A percentile compares a stretch with the other conserved stretches of the same genome.
Conservation (phyloP, 2,329 filamentous ascomycete species). For the Aspergillus latus region DNA sequence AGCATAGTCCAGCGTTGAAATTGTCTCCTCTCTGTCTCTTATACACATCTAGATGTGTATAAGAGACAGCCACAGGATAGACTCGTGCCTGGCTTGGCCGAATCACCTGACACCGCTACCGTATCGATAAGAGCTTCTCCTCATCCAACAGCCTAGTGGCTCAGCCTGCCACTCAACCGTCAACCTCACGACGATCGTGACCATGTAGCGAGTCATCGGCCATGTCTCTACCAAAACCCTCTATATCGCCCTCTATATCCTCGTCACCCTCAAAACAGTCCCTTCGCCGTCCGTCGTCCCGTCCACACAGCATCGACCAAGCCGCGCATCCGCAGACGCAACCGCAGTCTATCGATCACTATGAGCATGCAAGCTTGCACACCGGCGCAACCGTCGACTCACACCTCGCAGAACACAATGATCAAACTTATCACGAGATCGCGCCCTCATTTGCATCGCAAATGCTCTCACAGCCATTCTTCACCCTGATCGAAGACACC, state of each 20-base stretch:
- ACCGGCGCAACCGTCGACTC: slow-evolving; percentile 11
- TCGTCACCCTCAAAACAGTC: slow-evolving; percentile 33
- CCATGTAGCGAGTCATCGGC: slow-evolving; percentile 33
- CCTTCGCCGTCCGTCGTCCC: slow-evolving; percentile 19
- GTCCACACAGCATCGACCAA: slow-evolving; percentile 23
- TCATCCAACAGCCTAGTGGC: not conserved
- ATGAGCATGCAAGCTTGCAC: slow-evolving; percentile 12
- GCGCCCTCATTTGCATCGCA: slow-evolving; percentile 21
- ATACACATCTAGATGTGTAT: no score
- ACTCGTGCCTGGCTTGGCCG: not conserved
- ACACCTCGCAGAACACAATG: slow-evolving; percentile 18
- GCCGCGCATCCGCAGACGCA: not conserved
- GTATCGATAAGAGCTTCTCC: slow-evolving; percentile 30
- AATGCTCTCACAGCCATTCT: slow-evolving; percentile 72
- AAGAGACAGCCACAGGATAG: no score
- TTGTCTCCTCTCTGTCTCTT: slow-evolving; percentile 97
- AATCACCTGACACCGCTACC: slow-evolving; percentile 1
- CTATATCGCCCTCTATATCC: slow-evolving; percentile 24
- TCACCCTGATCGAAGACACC: slow-evolving; percentile 77
- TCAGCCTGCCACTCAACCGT: not conserved
- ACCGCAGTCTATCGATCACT: slow-evolving; percentile 2
- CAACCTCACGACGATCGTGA: slow-evolving; percentile 10
- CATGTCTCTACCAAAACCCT: slow-evolving; percentile 39
- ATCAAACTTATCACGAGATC: slow-evolving; percentile 12
- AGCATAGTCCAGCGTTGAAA: slow-evolving; percentile 95